Conservation (phyloP, 2,329 filamentous ascomycete genomes). For the Phialophora chinensis region DNA sequence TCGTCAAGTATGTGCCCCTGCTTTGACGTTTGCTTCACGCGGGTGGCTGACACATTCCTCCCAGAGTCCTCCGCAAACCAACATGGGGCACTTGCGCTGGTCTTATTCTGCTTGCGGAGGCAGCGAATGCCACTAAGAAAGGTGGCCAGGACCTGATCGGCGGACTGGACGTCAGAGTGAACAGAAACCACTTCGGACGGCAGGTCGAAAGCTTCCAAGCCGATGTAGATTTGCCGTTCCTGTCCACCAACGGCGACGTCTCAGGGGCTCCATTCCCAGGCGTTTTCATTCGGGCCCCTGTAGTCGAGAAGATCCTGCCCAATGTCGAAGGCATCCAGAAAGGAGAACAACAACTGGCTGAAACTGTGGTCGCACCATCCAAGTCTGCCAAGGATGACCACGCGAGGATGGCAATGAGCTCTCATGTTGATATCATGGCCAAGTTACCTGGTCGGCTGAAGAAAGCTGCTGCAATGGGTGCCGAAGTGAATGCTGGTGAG, state of each 20-base stretch:
- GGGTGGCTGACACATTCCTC: slow-evolving; percentile 6
- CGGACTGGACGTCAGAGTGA: slow-evolving; percentile 86
- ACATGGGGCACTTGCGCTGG: slow-evolving; percentile 97
- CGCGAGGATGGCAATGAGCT: slow-evolving; percentile 53
- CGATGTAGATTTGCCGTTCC: slow-evolving; percentile 73
- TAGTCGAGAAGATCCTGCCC: slow-evolving; percentile 81
- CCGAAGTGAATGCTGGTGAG: slow-evolving; percentile 47
- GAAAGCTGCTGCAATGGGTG: slow-evolving; percentile 54
- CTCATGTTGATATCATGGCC: slow-evolving; percentile 64
- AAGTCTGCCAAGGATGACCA: slow-evolving; percentile 54
- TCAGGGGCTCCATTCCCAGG: slow-evolving; percentile 68
- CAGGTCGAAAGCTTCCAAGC: slow-evolving; percentile 92
- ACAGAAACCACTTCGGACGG: slow-evolving; percentile 92
- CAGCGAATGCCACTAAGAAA: slow-evolving; percentile 85
- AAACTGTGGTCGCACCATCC: slow-evolving; percentile 64
- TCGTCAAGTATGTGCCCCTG: slow-evolving; percentile 75
- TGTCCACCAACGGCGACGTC: slow-evolving; percentile 47
- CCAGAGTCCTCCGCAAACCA: slow-evolving; percentile 74
- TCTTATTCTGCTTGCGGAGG: slow-evolving; percentile 85
- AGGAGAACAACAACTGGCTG: slow-evolving; percentile 54
- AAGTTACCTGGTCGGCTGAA: slow-evolving; percentile 60
- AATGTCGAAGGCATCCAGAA: slow-evolving; percentile 57
- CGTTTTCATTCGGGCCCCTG: slow-evolving; percentile 92
- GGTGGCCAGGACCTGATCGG: slow-evolving; percentile 93
- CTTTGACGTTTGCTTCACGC: neutral